Percentiles rank a stretch among this genome's conserved stretches.
Evolutionary conservation across 352 stramenopile species (phyloP).

Genomic region (Pythium scleroteichum): DNA sequence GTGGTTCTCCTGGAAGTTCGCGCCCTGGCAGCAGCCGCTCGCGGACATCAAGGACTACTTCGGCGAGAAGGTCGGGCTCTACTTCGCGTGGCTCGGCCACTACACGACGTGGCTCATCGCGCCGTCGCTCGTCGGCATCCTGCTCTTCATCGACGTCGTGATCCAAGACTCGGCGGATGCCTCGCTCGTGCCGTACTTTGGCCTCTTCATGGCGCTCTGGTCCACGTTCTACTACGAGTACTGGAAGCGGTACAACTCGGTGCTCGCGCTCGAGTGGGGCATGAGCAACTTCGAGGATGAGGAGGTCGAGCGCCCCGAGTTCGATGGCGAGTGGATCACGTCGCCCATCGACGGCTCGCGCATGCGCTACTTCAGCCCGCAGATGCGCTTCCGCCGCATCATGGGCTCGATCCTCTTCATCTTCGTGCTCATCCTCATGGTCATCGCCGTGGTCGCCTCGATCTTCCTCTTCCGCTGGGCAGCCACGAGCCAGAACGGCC

Average conservation of each 20-base stretch:
- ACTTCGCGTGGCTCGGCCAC: slow-evolving; percentile 96
- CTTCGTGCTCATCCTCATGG: slow-evolving; percentile 65
- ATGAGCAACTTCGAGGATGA: slow-evolving; percentile 76
- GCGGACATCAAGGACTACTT: slow-evolving; percentile 80
- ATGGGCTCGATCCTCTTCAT: slow-evolving; percentile 79
- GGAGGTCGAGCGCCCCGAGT: slow-evolving; percentile 70
- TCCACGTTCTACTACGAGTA: slow-evolving; percentile 83
- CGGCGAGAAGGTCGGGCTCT: slow-evolving; percentile 93
- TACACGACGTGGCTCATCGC: slow-evolving; percentile 95
- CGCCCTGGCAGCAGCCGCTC: slow-evolving; percentile 62
- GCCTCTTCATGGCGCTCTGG: slow-evolving; percentile 85
- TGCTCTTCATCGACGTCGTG: slow-evolving; percentile 88
- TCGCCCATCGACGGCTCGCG: slow-evolving; percentile 71
- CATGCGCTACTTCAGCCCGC: slow-evolving; percentile 80
- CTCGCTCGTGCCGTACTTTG: slow-evolving; percentile 66
- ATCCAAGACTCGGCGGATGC: slow-evolving; percentile 57
- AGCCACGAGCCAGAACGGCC: slow-evolving; percentile 38
- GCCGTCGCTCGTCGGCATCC: slow-evolving; percentile 84
- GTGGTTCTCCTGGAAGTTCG: slow-evolving; percentile 68
- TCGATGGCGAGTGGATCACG: slow-evolving; percentile 65
- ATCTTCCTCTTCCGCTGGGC: slow-evolving; percentile 79
- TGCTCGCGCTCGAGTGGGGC: slow-evolving; percentile 70
- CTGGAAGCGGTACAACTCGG: slow-evolving; percentile 81
- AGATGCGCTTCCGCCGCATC: slow-evolving; percentile 59
- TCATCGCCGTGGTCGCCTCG: slow-evolving; percentile 60